Percentiles rank a stretch among this genome's conserved stretches.
These are phyloP conservation scores for Cutaneotrichosporon mucoides DNA, from an alignment of 1,284 basidiomycete genomes.

Conservation along the genomic window DNA sequence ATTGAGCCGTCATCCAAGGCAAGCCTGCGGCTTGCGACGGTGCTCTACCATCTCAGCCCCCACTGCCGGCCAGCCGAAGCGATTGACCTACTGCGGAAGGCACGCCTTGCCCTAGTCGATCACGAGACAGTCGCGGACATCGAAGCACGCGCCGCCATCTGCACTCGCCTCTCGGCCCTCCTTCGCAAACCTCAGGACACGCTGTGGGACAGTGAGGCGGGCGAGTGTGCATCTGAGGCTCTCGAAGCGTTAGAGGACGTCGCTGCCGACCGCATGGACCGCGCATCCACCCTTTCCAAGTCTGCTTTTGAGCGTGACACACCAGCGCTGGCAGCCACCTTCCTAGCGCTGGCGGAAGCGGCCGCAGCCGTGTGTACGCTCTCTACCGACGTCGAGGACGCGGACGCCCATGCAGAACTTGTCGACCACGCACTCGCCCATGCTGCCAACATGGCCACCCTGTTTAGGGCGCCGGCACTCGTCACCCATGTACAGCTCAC, in stretches of 20 bases:
- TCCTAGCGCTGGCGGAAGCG: slow-evolving; percentile 33
- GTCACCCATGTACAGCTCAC: slow-evolving; percentile 45
- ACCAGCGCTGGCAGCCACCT: slow-evolving; percentile 41
- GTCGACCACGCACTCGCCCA: slow-evolving; percentile 45
- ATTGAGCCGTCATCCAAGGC: slow-evolving; percentile 30
- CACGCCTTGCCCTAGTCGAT: slow-evolving; percentile 21
- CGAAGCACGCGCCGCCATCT: slow-evolving; percentile 29
- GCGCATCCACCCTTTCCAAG: slow-evolving; percentile 24
- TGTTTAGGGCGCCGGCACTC: slow-evolving; percentile 34
- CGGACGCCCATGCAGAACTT: slow-evolving; percentile 39
- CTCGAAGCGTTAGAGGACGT: slow-evolving; percentile 40
- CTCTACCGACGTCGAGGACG: slow-evolving; percentile 29
- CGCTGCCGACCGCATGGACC: slow-evolving; percentile 43
- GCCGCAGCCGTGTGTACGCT: slow-evolving; percentile 34
- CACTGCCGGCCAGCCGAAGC: slow-evolving; percentile 33
- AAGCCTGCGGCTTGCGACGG: slow-evolving; percentile 34
- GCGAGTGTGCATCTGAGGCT: slow-evolving; percentile 35
- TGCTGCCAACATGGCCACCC: slow-evolving; percentile 45
- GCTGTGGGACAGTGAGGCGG: slow-evolving; percentile 35
- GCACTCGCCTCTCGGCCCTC: slow-evolving; percentile 24
- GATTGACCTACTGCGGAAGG: slow-evolving; percentile 30
- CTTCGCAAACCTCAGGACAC: slow-evolving; percentile 21
- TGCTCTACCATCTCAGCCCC: slow-evolving; percentile 36
- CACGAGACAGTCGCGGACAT: slow-evolving; percentile 9
- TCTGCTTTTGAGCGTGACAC: slow-evolving; percentile 31